Evolutionary conservation across 257 asterid genomes (phyloP).

Genomic region (Solanum paucissectum): DNA sequence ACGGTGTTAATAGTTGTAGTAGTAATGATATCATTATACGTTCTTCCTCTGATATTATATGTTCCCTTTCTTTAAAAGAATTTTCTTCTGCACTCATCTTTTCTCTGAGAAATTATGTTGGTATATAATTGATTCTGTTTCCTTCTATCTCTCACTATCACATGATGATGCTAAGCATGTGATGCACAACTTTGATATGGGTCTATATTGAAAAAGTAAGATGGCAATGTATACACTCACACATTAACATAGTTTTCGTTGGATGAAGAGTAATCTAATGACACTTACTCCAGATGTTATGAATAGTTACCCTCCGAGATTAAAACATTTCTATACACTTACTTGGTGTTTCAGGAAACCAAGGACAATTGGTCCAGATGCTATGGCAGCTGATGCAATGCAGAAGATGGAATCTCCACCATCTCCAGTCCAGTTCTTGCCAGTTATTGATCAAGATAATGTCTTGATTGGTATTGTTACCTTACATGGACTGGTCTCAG

Average conservation of each 20-base stretch:
- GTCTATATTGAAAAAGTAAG: not conserved
- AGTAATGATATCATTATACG: not conserved
- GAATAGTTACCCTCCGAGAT: not conserved
- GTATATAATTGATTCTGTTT: not conserved
- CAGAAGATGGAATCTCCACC: slow-evolving; percentile 95
- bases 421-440: slow-evolving; percentile 92
- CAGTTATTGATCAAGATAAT: slow-evolving; percentile 49
- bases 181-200: not conserved
- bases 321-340: not conserved
- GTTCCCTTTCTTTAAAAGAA: not conserved
- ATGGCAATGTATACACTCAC: not conserved
- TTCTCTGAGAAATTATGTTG: not conserved
- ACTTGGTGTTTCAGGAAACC: slow-evolving; percentile 51
- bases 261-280: not conserved
- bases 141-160: not conserved
- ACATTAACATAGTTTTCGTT: not conserved
- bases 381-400: slow-evolving; percentile 95
- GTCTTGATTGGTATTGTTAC: slow-evolving; percentile 79
- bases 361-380: slow-evolving; percentile 67
- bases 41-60: not conserved
- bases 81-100: not conserved
- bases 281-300: not conserved
- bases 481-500: slow-evolving; percentile 60
- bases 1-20: not conserved
- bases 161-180: not conserved